Evolutionary conservation across 257 asterid species (phyloP).

Genomic region (Capsicum rhomboideum): DNA sequence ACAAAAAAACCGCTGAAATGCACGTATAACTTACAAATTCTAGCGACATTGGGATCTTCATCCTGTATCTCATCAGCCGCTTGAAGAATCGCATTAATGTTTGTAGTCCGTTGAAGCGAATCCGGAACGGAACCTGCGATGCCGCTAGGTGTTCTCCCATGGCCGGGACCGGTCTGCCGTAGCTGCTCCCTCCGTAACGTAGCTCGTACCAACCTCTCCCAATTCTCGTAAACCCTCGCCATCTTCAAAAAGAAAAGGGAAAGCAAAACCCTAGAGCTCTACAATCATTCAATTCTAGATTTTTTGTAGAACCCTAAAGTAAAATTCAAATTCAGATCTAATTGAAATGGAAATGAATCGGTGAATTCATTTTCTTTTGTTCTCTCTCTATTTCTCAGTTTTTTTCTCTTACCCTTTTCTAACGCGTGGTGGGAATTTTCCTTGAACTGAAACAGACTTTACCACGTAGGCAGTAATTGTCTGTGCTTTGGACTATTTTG

Average conservation of each 20-base stretch:
- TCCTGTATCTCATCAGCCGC: constrained; percentile 96
- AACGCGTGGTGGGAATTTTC: not conserved
- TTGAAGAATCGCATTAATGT: constrained; percentile 69
- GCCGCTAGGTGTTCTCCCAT: constrained; percentile 67
- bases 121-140: constrained; percentile 93
- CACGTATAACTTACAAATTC: constrained; percentile 57
- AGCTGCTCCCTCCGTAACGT: constrained; percentile 64
- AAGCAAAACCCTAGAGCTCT: not conserved
- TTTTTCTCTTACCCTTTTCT: not conserved
- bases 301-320: not conserved
- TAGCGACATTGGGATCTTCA: constrained; percentile 80
- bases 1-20: not conserved
- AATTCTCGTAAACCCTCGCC: constrained; percentile 69
- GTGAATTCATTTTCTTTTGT: not conserved
- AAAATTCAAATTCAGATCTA: not conserved
- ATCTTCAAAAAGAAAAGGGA: constrained; percentile 1
- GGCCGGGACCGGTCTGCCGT: constrained; percentile 40
- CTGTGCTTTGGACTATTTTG: not conserved
- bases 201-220: constrained; percentile 80
- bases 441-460: not conserved
- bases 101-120: constrained; percentile 77
- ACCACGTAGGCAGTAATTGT: not conserved
- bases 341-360: not conserved
- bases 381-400: not conserved
- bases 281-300: not conserved